These are phyloP conservation scores for Aspergillus puulaauensis DNA, from an alignment of 2,329 filamentous ascomycete species.

Conservation along the genomic window DNA sequence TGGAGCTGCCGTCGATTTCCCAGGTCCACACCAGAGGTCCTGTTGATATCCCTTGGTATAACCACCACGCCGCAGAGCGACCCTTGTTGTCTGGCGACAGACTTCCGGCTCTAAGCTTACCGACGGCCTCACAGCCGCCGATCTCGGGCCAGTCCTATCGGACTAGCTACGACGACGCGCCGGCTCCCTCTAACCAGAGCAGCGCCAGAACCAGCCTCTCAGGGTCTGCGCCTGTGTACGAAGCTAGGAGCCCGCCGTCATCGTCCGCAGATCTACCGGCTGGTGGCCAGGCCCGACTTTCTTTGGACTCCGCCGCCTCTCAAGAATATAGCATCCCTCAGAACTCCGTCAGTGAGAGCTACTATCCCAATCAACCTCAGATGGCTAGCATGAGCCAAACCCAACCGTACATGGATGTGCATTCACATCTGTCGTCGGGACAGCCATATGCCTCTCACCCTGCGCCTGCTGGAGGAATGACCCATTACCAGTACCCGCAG, in stretches of 20 bases:
- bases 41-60: constrained; percentile 69
- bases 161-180: constrained; percentile 69
- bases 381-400: constrained; percentile 73
- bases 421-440: constrained; percentile 74
- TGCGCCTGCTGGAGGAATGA: constrained; percentile 69
- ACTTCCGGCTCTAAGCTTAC: constrained; percentile 69
- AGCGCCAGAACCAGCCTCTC: constrained; percentile 59
- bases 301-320: constrained; percentile 34
- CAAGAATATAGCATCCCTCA: constrained; percentile 35
- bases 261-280: constrained; percentile 52
- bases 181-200: constrained; percentile 49
- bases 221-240: constrained; percentile 49
- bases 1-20: constrained; percentile 88
- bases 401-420: constrained; percentile 81
- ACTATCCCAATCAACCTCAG: constrained; percentile 41
- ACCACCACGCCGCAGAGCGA: constrained; percentile 64
- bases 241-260: constrained; percentile 73
- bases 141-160: constrained; percentile 74
- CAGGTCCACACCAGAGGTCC: constrained; percentile 78
- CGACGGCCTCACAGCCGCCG: constrained; percentile 62
- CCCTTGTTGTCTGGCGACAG: constrained; percentile 70
- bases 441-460: constrained; percentile 74
- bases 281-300: constrained; percentile 36
- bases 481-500: constrained; percentile 71
- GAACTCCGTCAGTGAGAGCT: constrained; percentile 38